A percentile compares a stretch with the other conserved stretches of the same genome.
Conservation (phyloP, 2,329 filamentous ascomycete genomes). For the Pseudocercospora crystallina region DNA sequence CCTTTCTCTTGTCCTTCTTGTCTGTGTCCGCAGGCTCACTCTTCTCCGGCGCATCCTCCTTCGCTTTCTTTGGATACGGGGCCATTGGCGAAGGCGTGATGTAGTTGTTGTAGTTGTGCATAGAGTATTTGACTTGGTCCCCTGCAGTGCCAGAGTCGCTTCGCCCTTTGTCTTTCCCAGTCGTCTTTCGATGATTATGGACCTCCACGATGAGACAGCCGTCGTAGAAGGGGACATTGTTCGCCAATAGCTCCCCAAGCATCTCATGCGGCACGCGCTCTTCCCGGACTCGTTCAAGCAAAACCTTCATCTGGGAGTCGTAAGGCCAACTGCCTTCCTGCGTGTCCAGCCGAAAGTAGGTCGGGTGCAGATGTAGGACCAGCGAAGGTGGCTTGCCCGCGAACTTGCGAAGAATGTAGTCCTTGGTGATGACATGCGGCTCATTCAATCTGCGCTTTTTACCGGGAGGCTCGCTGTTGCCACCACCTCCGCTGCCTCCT, state of each 20-base stretch:
- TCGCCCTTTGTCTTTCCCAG: slow-evolving; percentile 47
- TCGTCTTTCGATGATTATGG: slow-evolving; percentile 75
- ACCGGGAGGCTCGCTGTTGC: slow-evolving; percentile 20
- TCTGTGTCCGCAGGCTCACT: slow-evolving; percentile 28
- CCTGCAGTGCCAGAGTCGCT: slow-evolving; percentile 52
- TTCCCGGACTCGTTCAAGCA: slow-evolving; percentile 72
- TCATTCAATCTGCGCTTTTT: slow-evolving; percentile 34
- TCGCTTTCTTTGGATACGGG: slow-evolving; percentile 58
- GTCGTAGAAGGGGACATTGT: slow-evolving; percentile 82
- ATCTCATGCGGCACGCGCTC: slow-evolving; percentile 88
- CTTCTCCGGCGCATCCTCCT: slow-evolving; percentile 44
- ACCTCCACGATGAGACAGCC: slow-evolving; percentile 91
- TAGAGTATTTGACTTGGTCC: slow-evolving; percentile 70
- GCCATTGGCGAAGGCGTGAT: slow-evolving; percentile 85
- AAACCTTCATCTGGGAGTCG: slow-evolving; percentile 82
- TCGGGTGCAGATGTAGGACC: slow-evolving; percentile 79
- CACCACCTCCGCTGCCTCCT: too few species aligned
- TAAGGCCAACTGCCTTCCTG: slow-evolving; percentile 92
- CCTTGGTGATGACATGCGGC: slow-evolving; percentile 63
- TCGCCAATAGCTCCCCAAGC: slow-evolving; percentile 70
- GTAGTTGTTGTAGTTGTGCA: slow-evolving; percentile 89
- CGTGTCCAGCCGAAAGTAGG: slow-evolving; percentile 87
- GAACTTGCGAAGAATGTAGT: slow-evolving; percentile 82
- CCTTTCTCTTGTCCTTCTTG: slow-evolving; percentile 22
- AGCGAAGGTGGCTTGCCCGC: slow-evolving; percentile 73